A percentile compares a stretch with the other conserved stretches of the same genome.
Conservation (phyloP, 2,329 filamentous ascomycete genomes). For the Talaromyces sp. region DNA sequence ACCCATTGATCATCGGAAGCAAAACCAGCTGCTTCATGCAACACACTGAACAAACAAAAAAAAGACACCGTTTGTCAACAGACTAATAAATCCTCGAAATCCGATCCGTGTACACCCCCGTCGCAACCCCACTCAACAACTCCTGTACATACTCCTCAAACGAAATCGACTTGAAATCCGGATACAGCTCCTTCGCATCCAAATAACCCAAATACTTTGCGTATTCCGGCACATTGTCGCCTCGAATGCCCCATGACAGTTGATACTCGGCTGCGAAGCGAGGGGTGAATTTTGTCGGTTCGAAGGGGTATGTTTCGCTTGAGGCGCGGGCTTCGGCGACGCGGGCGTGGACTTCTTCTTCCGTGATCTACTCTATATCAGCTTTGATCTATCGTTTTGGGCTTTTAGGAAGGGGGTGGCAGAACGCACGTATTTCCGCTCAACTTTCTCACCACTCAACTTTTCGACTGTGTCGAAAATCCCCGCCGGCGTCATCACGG, state of each 20-base stretch:
- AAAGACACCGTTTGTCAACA: background rate
- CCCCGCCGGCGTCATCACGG: constrained; percentile 40
- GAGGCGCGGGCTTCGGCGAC: constrained; percentile 12
- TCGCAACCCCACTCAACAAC: constrained; percentile 33
- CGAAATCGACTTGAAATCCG: constrained; percentile 38
- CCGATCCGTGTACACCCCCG: constrained; percentile 19
- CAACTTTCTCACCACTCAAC: constrained; percentile 43
- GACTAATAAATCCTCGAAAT: constrained; percentile 17
- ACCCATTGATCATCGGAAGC: background rate
- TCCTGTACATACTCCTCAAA: constrained; percentile 35
- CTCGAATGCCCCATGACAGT: constrained; percentile 40
- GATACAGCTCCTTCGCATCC: constrained; percentile 48
- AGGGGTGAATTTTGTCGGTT: constrained; percentile 12
- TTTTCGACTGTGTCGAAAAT: constrained; percentile 41
- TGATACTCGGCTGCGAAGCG: constrained; percentile 33
- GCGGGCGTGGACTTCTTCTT: constrained; percentile 14
- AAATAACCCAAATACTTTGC: constrained; percentile 53
- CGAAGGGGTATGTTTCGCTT: constrained; percentile 17
- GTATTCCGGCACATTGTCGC: constrained; percentile 47
- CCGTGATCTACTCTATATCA: constrained; percentile 8
- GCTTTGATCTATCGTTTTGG: background rate
- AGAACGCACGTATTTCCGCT: constrained; percentile 25
- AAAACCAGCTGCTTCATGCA: constrained; percentile 11
- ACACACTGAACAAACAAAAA: background rate
- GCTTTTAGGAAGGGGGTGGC: background rate